Evolutionary conservation across 2,329 filamentous ascomycete species (phyloP).

Genomic region (Madurella fahalii): DNA sequence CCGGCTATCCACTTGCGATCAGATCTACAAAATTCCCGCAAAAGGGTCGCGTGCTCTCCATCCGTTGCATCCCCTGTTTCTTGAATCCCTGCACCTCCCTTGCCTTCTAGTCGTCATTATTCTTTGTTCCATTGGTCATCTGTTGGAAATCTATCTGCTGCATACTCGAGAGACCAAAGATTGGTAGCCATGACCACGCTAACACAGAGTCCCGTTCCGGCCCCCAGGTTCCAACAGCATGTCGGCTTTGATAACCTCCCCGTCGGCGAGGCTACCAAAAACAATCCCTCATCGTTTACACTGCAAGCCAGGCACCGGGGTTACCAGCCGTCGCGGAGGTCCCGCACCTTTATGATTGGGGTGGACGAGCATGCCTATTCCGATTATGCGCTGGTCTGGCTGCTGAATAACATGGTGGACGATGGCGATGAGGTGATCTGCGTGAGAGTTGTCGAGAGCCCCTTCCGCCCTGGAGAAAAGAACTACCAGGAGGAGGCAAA

Average conservation of each 20-base stretch:
- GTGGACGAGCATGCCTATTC: conserved; percentile 90
- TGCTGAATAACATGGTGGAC: conserved; percentile 86
- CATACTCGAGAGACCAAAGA: not conserved
- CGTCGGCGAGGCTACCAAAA: conserved; percentile 54
- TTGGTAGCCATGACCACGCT: conserved; percentile 39
- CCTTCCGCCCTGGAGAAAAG: conserved; percentile 64
- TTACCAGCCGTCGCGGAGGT: conserved; percentile 74
- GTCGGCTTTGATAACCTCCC: conserved; percentile 59
- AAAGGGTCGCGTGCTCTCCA: conserved; percentile 7
- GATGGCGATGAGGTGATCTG: conserved; percentile 93
- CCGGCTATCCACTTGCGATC: not conserved
- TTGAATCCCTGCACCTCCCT: not conserved
- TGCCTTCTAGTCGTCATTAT: not conserved
- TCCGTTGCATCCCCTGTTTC: not conserved
- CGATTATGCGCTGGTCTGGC: conserved; percentile 87
- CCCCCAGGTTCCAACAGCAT: conserved; percentile 53
- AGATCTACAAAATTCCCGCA: conserved; percentile 5
- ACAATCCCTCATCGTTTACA: conserved; percentile 66
- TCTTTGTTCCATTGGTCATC: not conserved
- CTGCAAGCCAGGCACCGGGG: conserved; percentile 82
- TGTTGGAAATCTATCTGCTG: not conserved
- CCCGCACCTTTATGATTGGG: conserved; percentile 84
- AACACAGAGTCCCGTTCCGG: conserved; percentile 35
- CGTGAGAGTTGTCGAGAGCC: conserved; percentile 80
- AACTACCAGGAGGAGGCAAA: conserved; percentile 74